Evolutionary conservation across 2,329 filamentous ascomycete species (phyloP), one percentile per base, ranked within the genome.

Genomic region (Capronia coronata): DNA sequence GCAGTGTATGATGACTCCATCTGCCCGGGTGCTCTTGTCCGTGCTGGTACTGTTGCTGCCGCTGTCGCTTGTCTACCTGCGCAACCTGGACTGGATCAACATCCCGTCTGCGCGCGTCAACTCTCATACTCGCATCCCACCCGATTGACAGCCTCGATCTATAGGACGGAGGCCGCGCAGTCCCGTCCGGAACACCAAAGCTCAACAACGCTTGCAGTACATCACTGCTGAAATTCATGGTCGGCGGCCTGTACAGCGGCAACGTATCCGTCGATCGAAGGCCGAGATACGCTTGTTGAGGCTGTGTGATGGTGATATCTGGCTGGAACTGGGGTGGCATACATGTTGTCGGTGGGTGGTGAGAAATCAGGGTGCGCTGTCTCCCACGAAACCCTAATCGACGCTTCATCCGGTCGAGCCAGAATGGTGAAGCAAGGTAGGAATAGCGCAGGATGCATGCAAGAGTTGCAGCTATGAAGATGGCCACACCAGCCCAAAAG

Each of bases 401-500:
- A 11, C 35, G 32, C 25, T 32, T 43, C 2, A 49, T 2, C 1
- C 37, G 37, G 4, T 30, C 10, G 29, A 55, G 29, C 38, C 44
- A 46, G 29, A 38, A 48, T 11, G 48, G 48, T n/a, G 44, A 46
- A 1, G 48, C 52, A 19, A 55, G 30, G 22, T 55, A 55, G 8
- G 52, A 55, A 38, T 51, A 55, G 16, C 41, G 21, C 18, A 44
- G 6, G 14, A 45, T 19, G 29, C 42, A 38, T 3, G 38, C 34
- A 46, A 56, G 2, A 18, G 27, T 25, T 43, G 56, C 7, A 45
- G 53, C 4, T 43, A 52, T 27, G 49, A 54, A 49, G 43, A 52
- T 32, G 27, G 43, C n/a, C 18, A 46, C 14, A 25, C 47, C 18
- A 34, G 52, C 29, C 29, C 45, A 51, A 10, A 50, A 44, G 1